These are phyloP conservation scores for Arthrinium phaeospermum DNA, from an alignment of 2,329 filamentous ascomycete species.

Conservation along the genomic window DNA sequence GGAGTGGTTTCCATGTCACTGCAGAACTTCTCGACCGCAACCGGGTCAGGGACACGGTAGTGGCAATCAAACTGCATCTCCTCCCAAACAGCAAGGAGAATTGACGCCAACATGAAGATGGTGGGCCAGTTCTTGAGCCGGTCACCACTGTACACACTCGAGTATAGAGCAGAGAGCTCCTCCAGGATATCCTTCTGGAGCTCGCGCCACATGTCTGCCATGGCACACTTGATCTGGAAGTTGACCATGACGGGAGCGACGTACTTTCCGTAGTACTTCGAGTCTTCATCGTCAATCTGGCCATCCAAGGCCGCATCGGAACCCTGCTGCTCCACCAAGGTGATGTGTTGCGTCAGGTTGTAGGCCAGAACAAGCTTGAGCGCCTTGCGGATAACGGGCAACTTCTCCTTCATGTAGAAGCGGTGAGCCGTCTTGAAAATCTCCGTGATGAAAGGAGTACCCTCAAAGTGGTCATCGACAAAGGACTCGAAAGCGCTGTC, in stretches of 20 bases:
- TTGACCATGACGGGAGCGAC: constrained; percentile 99
- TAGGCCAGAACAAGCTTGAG: constrained; percentile 95
- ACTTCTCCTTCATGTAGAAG: constrained; percentile 87
- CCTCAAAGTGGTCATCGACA: constrained; percentile 95
- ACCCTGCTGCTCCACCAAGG: constrained; percentile 88
- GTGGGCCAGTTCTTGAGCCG: constrained; percentile 99
- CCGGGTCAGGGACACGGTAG: constrained; percentile 86
- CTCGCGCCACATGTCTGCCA: constrained; percentile 98
- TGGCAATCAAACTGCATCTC: constrained; percentile 99
- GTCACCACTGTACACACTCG: constrained; percentile 96
- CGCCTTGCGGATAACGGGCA: constrained; percentile 90
- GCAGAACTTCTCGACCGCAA: constrained; percentile 92
- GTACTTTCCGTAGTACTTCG: constrained; percentile 87
- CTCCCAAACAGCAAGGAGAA: constrained; percentile 94
- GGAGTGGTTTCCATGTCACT: constrained; percentile 95
- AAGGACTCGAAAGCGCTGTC: constrained; percentile 91
- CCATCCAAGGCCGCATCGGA: constrained; percentile 80
- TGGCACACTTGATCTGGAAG: constrained; percentile 97
- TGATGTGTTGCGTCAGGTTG: constrained; percentile 93
- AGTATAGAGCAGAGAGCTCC: constrained; percentile 90
- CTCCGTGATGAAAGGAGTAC: constrained; percentile 92
- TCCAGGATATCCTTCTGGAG: constrained; percentile 95
- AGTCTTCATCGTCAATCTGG: constrained; percentile 83
- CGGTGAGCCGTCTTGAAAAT: constrained; percentile 95
- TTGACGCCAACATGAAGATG: constrained; percentile 95